Percentiles rank a stretch among this genome's conserved stretches.
phyloP scores from a whole-genome alignment of 768 basidiomycete genomes.

The Termitomyces sp. region DNA sequence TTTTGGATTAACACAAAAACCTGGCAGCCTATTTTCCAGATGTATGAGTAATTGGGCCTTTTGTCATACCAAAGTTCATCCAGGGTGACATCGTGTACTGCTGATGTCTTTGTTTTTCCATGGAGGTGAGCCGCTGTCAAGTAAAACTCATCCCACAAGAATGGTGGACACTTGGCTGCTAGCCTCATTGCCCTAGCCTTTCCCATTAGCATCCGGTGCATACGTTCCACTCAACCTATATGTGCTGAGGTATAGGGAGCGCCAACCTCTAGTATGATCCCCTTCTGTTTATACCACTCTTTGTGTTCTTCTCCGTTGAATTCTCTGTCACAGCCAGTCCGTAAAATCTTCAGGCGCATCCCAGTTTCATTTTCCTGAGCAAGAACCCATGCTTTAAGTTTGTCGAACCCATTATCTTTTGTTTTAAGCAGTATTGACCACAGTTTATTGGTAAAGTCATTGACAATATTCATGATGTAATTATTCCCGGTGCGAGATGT shows the following conservation, averaged over 20 bases:
- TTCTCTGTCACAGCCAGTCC: neutral
- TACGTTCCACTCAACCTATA: no score
- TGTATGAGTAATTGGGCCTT: no score
- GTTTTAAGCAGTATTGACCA: neutral
- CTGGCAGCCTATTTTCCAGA: no score
- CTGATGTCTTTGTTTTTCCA: neutral
- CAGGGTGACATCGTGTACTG: neutral
- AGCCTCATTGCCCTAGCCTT: no score
- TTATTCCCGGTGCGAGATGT: neutral
- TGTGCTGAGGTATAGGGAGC: neutral
- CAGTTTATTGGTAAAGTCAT: neutral
- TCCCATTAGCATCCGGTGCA: no score
- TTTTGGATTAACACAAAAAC: no score
- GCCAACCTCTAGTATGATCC: neutral
- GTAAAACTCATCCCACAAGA: neutral
- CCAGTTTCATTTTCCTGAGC: neutral
- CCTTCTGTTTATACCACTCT: neutral
- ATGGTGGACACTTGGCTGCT: neutral
- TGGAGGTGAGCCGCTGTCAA: neutral
- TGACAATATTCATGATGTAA: neutral
- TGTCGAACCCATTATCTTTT: neutral
- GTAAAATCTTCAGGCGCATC: neutral
- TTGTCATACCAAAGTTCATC: neutral
- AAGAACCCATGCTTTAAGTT: neutral
- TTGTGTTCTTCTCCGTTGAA: neutral